Evolutionary conservation across 768 basidiomycete genomes (phyloP).

Genomic region (Hygrophoropsis aurantiaca): DNA sequence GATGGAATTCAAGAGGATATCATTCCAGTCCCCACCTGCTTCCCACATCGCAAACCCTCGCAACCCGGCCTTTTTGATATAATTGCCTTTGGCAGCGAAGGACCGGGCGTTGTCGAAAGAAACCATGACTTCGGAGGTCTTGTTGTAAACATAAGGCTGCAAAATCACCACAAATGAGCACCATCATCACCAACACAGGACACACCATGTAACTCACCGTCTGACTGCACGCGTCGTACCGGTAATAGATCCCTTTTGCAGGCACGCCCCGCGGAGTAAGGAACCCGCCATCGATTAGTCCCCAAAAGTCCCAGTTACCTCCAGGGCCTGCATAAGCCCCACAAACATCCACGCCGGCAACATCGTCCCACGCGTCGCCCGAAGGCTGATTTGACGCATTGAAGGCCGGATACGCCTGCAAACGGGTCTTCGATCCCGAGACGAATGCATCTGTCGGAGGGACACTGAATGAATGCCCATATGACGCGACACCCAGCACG

Average conservation of each 20-base stretch:
- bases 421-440: conserved; percentile 28
- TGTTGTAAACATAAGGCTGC: conserved; percentile 63
- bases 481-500: conserved; percentile 78
- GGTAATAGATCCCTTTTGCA: conserved; percentile 48
- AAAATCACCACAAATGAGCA: background rate
- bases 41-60: conserved; percentile 70
- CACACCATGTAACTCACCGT: conserved; percentile 48
- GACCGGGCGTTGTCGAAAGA: conserved; percentile 60
- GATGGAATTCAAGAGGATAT: conserved; percentile 61
- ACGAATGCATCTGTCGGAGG: conserved; percentile 36
- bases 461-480: conserved; percentile 72
- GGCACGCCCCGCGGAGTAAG: conserved; percentile 31
- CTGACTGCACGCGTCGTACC: conserved; percentile 69
- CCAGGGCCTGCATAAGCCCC: conserved; percentile 45
- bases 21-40: conserved; percentile 57
- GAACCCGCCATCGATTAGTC: conserved; percentile 56
- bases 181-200: too few species aligned
- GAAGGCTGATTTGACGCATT: conserved; percentile 39
- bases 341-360: conserved; percentile 51
- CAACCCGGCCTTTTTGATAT: conserved; percentile 48
- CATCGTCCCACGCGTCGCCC: conserved; percentile 60
- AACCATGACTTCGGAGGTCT: conserved; percentile 49
- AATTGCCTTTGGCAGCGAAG: conserved; percentile 50
- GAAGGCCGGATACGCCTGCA: conserved; percentile 53
- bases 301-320: conserved; percentile 62